phyloP scores from a whole-genome alignment of 768 basidiomycete species.

The Solioccasus polychromus region DNA sequence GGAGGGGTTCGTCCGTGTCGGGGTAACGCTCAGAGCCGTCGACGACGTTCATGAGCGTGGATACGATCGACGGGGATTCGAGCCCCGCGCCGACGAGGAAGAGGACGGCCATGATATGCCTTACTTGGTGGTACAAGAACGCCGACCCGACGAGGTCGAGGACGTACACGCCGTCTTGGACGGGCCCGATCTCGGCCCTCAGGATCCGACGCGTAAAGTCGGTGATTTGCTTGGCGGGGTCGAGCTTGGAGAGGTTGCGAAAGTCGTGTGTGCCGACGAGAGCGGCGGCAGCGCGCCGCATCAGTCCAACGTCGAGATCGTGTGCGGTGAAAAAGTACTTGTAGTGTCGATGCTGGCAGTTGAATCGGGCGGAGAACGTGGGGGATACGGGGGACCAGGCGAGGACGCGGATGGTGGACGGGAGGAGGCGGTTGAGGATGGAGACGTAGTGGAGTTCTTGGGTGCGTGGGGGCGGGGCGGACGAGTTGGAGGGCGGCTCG shows the following conservation, averaged over 20 bases:
- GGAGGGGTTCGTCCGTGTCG: conserved; percentile 29
- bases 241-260: conserved; percentile 92
- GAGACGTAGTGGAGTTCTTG: conserved; percentile 73
- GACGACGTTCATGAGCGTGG: conserved; percentile 72
- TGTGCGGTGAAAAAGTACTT: conserved; percentile 90
- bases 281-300: conserved; percentile 69
- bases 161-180: conserved; percentile 52
- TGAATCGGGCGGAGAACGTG: conserved; percentile 84
- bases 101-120: conserved; percentile 89
- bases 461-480: conserved; percentile 24
- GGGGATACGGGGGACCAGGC: conserved; percentile 90
- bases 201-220: conserved; percentile 69
- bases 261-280: conserved; percentile 93
- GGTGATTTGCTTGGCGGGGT: conserved; percentile 87
- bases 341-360: conserved; percentile 87
- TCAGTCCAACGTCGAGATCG: conserved; percentile 64
- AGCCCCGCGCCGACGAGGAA: conserved; percentile 84
- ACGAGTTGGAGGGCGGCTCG: conserved; percentile 37
- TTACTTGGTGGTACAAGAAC: conserved; percentile 94
- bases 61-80: conserved; percentile 69
- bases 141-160: conserved; percentile 85
- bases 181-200: conserved; percentile 57
- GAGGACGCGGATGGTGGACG: conserved; percentile 82
- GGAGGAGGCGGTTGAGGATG: conserved; percentile 84
- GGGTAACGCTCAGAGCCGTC: conserved; percentile 28